These are phyloP conservation scores for Fonsecaea pedrosoi DNA, from an alignment of 2,329 filamentous ascomycete species.

Conservation along the genomic window DNA sequence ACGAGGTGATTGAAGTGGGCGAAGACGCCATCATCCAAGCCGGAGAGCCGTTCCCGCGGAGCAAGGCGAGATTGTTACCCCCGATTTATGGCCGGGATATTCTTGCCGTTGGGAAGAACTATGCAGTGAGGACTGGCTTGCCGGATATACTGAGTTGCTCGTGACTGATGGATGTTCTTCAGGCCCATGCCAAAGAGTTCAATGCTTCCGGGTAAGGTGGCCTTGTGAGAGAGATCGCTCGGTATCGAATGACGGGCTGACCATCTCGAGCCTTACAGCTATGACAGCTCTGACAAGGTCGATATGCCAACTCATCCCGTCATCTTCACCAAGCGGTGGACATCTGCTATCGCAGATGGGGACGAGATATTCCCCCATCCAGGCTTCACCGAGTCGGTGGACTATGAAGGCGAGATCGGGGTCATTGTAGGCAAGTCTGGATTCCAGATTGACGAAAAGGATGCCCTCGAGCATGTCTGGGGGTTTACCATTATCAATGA, in stretches of 20 bases:
- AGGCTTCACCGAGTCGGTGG: constrained; percentile 57
- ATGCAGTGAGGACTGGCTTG: constrained; percentile 53
- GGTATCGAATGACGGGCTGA: not conserved
- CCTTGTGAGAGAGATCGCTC: not conserved
- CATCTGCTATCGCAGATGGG: constrained; percentile 58
- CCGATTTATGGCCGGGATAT: constrained; percentile 38
- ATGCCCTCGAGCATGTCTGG: constrained; percentile 62
- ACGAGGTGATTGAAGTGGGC: constrained; percentile 60
- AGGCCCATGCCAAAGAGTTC: constrained; percentile 64
- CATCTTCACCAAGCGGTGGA: constrained; percentile 42
- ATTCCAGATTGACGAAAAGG: constrained; percentile 50
- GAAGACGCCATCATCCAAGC: constrained; percentile 48
- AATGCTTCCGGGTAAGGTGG: constrained; percentile 61
- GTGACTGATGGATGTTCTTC: not conserved
- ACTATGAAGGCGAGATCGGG: constrained; percentile 65
- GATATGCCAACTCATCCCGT: constrained; percentile 54
- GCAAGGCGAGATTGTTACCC: constrained; percentile 48
- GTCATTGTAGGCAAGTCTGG: constrained; percentile 62
- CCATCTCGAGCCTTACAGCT: constrained; percentile 49
- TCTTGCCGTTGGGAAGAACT: constrained; percentile 54
- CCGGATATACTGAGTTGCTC: not conserved
- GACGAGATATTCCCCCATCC: constrained; percentile 57
- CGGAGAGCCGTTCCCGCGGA: constrained; percentile 45
- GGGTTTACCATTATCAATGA: constrained; percentile 66
- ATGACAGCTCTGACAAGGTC: constrained; percentile 63